These are phyloP conservation scores for Phylloporus sp. DNA, from an alignment of 768 basidiomycete genomes.

Conservation along the genomic window DNA sequence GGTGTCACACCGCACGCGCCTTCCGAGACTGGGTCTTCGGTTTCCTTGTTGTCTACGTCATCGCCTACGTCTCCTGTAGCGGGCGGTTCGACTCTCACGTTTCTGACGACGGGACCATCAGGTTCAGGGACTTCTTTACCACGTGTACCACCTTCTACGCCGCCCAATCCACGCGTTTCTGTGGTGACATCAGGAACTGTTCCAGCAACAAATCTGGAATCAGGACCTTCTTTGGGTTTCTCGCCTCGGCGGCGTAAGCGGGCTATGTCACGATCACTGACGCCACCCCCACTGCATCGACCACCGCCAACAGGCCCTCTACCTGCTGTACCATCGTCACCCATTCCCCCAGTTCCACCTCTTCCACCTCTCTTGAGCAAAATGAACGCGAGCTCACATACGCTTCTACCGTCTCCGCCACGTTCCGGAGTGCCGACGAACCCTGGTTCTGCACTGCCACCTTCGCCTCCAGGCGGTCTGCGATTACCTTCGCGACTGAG, in stretches of 20 bases:
- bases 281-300: conserved; percentile 22
- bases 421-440: conserved; percentile 6
- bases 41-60: conserved; percentile 8
- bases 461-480: conserved; percentile 27
- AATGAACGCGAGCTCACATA: conserved; percentile 2
- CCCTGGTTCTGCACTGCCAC: conserved; percentile 16
- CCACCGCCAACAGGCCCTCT: conserved; percentile 29
- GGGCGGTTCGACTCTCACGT: conserved; percentile 1
- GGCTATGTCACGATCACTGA: conserved; percentile 22
- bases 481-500: conserved; percentile 30
- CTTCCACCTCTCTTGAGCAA: conserved; percentile 23
- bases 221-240: background rate
- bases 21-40: conserved; percentile 16
- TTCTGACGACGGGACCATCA: background rate
- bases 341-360: conserved; percentile 23
- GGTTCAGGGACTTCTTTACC: background rate
- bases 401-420: conserved; percentile 5
- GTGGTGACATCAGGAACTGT: conserved; percentile 1
- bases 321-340: conserved; percentile 24
- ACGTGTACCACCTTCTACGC: background rate
- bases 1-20: conserved; percentile 19
- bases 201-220: conserved; percentile 21
- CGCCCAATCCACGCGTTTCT: conserved; percentile 5
- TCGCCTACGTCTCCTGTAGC: conserved; percentile 12
- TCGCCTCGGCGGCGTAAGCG: conserved; percentile 22